phyloP scores from a whole-genome alignment of 2,329 filamentous ascomycete species.

The Xylariaceae sp. region DNA sequence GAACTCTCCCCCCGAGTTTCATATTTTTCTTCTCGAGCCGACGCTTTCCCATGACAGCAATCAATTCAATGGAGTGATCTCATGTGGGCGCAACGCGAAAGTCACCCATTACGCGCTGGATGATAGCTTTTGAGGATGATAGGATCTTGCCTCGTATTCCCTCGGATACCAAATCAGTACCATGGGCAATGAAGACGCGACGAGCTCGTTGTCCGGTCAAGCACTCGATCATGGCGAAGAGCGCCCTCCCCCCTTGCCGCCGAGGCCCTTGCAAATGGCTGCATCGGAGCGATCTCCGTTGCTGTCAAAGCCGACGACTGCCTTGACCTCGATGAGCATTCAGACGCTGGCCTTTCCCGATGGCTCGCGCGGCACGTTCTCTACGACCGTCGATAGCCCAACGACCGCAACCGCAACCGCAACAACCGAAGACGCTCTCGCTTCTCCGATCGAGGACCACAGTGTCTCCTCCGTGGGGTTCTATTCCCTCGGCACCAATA shows the following conservation, averaged over 20 bases:
- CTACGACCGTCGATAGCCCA: slow-evolving; percentile 36
- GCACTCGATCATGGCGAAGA: slow-evolving; percentile 35
- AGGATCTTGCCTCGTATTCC: slow-evolving; percentile 10
- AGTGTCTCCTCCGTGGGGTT: slow-evolving; percentile 23
- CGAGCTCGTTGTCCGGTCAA: slow-evolving; percentile 26
- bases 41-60: slow-evolving; percentile 4
- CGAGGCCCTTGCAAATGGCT: slow-evolving; percentile 36
- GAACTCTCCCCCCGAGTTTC: background rate
- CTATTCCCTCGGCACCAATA: slow-evolving; percentile 24
- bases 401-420: background rate
- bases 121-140: slow-evolving; percentile 17
- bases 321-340: slow-evolving; percentile 74
- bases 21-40: background rate
- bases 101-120: slow-evolving; percentile 7
- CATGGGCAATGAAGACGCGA: slow-evolving; percentile 32
- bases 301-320: slow-evolving; percentile 71
- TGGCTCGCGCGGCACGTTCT: slow-evolving; percentile 60
- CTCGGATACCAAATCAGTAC: slow-evolving; percentile 20
- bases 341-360: slow-evolving; percentile 71
- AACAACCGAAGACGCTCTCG: slow-evolving; percentile 26
- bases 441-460: slow-evolving; percentile 29
- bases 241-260: slow-evolving; percentile 51
- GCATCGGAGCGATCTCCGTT: slow-evolving; percentile 34
- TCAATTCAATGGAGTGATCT: slow-evolving; percentile 1
- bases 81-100: slow-evolving; percentile 8